Conservation (phyloP, 129 eudicot genomes). For the Flaveria ramosissima region DNA sequence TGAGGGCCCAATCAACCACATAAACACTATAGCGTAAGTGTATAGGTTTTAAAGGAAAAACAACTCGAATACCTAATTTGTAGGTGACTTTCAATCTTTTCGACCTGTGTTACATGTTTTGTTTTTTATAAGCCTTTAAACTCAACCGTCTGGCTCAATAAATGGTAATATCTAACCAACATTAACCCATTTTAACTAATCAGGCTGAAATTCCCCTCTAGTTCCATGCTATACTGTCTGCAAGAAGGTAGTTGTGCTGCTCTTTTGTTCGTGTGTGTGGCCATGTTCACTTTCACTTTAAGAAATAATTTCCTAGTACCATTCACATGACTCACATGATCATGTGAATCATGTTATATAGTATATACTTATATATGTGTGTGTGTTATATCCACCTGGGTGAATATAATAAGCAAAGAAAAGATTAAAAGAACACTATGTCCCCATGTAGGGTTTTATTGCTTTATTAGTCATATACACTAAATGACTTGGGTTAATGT, state of each 20-base stretch:
- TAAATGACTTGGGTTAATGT: slow-evolving; percentile 22
- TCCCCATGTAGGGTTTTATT: slow-evolving; percentile 24
- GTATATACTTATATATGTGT: background rate
- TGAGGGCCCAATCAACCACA: background rate
- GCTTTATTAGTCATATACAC: background rate
- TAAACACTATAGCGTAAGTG: background rate
- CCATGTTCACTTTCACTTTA: background rate
- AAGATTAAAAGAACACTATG: slow-evolving; percentile 14
- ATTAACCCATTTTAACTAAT: background rate
- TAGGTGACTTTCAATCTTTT: background rate
- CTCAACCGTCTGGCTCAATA: background rate
- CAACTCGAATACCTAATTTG: background rate
- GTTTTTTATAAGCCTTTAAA: slow-evolving; percentile 7
- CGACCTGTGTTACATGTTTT: background rate
- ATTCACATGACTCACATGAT: background rate
- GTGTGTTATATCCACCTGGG: background rate
- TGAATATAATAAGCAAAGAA: background rate
- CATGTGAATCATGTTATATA: background rate
- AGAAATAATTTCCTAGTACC: background rate
- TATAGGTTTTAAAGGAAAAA: background rate
- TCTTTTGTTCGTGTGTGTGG: background rate
- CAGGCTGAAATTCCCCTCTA: background rate
- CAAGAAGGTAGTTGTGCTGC: background rate
- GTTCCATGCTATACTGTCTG: background rate
- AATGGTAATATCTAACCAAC: background rate